Conservation (phyloP, 306 rosid genomes). For the Pyrus betulifolia region DNA sequence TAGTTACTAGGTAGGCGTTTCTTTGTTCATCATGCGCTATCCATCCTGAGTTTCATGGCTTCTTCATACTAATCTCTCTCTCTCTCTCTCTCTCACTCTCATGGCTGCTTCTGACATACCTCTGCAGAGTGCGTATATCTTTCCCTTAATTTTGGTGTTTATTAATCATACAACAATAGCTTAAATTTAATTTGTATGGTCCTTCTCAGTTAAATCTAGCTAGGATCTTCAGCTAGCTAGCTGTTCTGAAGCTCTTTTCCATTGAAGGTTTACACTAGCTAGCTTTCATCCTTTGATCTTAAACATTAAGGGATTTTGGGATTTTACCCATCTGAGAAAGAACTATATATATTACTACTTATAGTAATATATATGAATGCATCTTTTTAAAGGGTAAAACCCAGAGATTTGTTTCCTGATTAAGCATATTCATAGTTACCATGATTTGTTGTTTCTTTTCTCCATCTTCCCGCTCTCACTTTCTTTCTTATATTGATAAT, state of each 20-base stretch:
- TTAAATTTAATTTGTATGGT: neutral
- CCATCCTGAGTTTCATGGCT: slow-evolving; percentile 75
- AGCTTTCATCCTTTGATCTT: neutral
- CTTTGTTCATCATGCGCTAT: slow-evolving; percentile 39
- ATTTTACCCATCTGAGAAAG: neutral
- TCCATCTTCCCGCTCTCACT: neutral
- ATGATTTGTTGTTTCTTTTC: neutral
- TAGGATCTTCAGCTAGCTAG: neutral
- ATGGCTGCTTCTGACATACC: neutral
- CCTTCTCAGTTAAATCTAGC: neutral
- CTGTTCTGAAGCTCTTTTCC: neutral
- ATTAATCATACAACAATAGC: no score
- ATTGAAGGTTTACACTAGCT: neutral
- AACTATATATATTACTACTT: neutral
- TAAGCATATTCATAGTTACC: neutral
- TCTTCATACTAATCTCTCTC: slow-evolving; percentile 33
- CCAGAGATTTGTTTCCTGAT: neutral
- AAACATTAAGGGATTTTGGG: neutral
- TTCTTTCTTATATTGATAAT: neutral
- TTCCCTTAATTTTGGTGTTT: neutral
- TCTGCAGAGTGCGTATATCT: neutral
- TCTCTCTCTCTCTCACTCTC: neutral
- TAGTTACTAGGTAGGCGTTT: neutral
- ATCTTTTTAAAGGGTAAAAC: neutral
- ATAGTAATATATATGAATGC: no score